Evolutionary conservation across 805 yeast species (phyloP).

Genomic region (Hyphopichia homilentoma): DNA sequence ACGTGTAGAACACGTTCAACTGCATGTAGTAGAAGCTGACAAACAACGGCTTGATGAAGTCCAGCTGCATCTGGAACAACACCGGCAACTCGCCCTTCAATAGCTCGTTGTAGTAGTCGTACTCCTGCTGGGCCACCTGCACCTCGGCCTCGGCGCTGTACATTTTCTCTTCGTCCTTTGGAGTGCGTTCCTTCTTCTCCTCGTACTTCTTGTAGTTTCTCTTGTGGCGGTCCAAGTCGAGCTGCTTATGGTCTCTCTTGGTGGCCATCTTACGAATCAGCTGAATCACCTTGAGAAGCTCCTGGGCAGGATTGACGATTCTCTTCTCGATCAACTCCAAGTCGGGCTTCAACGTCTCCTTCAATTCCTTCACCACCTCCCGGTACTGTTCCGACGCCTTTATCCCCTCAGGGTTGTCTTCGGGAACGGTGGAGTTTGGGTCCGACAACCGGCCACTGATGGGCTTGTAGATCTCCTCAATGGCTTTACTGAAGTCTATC

Average conservation of each 20-base stretch:
- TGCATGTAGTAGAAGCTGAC: constrained; percentile 97
- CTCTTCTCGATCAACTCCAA: constrained; percentile 86
- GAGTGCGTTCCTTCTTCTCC: constrained; percentile 75
- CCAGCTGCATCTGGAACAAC: constrained; percentile 82
- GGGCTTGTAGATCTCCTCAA: constrained; percentile 95
- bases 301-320: constrained; percentile 89
- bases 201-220: constrained; percentile 68
- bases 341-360: constrained; percentile 85
- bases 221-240: constrained; percentile 86
- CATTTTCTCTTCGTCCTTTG: constrained; percentile 88
- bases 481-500: constrained; percentile 90
- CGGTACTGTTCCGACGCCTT: constrained; percentile 91
- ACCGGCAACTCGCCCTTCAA: constrained; percentile 86
- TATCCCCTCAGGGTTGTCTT: constrained; percentile 96
- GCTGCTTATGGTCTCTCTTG: constrained; percentile 91
- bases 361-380: constrained; percentile 81
- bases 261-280: constrained; percentile 89
- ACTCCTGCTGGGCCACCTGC: constrained; percentile 91
- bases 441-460: constrained; percentile 90
- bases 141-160: constrained; percentile 87
- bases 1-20: constrained; percentile 90
- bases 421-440: constrained; percentile 80
- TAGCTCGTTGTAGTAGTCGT: constrained; percentile 93
- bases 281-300: constrained; percentile 75
- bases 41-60: constrained; percentile 89